These are phyloP conservation scores for Elongisporangium undulatum DNA, from an alignment of 352 stramenopile species.

Conservation along the genomic window DNA sequence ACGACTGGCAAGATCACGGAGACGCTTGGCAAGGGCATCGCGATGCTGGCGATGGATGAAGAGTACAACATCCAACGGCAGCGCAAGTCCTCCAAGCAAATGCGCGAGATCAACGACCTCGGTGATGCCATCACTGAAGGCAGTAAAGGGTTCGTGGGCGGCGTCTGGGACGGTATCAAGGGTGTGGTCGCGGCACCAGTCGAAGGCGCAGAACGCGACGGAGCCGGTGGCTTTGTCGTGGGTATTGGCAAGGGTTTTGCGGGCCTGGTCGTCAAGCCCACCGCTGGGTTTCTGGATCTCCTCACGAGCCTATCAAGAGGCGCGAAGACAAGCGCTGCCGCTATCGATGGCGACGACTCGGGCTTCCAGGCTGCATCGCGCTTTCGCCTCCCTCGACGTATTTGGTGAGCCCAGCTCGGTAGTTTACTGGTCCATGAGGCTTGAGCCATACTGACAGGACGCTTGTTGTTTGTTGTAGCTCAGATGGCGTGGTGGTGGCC, in stretches of 20 bases:
- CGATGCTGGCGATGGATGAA: constrained; percentile 82
- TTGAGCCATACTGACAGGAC: constrained; percentile 1
- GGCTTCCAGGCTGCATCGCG: constrained; percentile 50
- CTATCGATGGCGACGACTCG: constrained; percentile 56
- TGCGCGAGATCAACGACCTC: constrained; percentile 75
- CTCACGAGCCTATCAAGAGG: constrained; percentile 76
- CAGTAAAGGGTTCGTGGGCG: constrained; percentile 69
- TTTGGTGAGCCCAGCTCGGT: constrained; percentile 47
- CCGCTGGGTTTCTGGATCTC: constrained; percentile 76
- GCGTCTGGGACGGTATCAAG: constrained; percentile 81
- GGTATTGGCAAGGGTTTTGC: constrained; percentile 83
- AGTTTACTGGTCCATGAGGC: background rate
- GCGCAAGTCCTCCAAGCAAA: constrained; percentile 64
- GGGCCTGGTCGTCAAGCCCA: constrained; percentile 80
- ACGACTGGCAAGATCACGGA: constrained; percentile 89
- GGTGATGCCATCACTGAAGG: constrained; percentile 80
- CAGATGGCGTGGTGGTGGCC: constrained; percentile 73
- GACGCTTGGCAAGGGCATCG: constrained; percentile 84
- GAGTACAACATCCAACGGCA: constrained; percentile 84
- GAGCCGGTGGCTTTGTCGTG: constrained; percentile 75
- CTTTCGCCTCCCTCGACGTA: constrained; percentile 62
- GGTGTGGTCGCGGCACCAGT: constrained; percentile 75
- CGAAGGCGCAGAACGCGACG: constrained; percentile 68
- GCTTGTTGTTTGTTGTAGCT: constrained; percentile 27
- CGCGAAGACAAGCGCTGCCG: constrained; percentile 78